These are phyloP conservation scores for Clarireedia paspali DNA, from an alignment of 2,329 filamentous ascomycete genomes.

Conservation along the genomic window DNA sequence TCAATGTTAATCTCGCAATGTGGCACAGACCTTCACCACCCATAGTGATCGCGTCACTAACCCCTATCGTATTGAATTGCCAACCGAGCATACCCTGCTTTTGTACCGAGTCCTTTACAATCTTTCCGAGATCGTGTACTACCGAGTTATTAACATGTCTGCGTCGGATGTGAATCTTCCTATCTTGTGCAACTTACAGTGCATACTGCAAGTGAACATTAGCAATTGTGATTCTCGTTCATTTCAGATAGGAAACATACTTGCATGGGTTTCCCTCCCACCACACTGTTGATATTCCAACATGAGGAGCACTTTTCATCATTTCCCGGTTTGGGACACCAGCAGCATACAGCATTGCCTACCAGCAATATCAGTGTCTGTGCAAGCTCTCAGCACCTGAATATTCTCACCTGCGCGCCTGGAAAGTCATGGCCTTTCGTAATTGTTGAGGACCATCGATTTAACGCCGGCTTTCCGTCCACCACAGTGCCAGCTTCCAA, in stretches of 20 bases:
- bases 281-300: constrained; percentile 88
- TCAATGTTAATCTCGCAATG: background rate
- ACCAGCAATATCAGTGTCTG: background rate
- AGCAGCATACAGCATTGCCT: constrained; percentile 93
- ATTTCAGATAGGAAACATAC: constrained; percentile 40
- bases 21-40: constrained; percentile 65
- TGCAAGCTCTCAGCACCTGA: background rate
- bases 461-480: constrained; percentile 60
- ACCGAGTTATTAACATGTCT: constrained; percentile 18
- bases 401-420: constrained; percentile 65
- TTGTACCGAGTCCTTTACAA: constrained; percentile 73
- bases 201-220: constrained; percentile 34
- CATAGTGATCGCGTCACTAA: constrained; percentile 83
- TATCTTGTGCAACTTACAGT: constrained; percentile 30
- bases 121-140: constrained; percentile 81
- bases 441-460: constrained; percentile 76
- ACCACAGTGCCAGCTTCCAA: constrained; percentile 23
- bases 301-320: constrained; percentile 87
- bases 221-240: constrained; percentile 9
- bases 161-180: background rate
- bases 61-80: constrained; percentile 30
- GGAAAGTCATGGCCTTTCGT: constrained; percentile 54
- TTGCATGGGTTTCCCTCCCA: constrained; percentile 98
- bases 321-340: constrained; percentile 74
- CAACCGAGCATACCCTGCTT: constrained; percentile 81